These are phyloP conservation scores for Byssothecium circinans DNA, from an alignment of 2,329 filamentous ascomycete species.

Conservation along the genomic window DNA sequence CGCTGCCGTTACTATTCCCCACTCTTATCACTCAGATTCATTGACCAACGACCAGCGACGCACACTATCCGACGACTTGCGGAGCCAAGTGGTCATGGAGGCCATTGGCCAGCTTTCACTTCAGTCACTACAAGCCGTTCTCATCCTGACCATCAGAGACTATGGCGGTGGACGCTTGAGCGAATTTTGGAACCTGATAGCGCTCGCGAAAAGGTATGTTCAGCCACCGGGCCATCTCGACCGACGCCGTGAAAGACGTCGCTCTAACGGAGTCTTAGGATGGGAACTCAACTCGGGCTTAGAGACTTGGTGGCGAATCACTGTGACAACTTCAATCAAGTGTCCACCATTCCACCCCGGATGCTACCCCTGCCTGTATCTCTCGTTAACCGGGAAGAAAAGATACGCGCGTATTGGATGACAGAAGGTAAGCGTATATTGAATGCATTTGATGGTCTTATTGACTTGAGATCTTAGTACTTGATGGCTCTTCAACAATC, in stretches of 20 bases:
- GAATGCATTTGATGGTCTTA: neutral
- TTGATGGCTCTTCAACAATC: slow-evolving; percentile 39
- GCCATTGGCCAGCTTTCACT: slow-evolving; percentile 31
- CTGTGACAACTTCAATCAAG: slow-evolving; percentile 31
- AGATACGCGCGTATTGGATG: slow-evolving; percentile 44
- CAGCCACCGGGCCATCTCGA: neutral
- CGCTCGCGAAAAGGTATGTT: slow-evolving; percentile 33
- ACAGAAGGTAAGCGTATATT: slow-evolving; percentile 22
- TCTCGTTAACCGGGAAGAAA: slow-evolving; percentile 39
- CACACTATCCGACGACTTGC: slow-evolving; percentile 23
- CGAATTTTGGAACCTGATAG: slow-evolving; percentile 40
- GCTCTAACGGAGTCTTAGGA: slow-evolving; percentile 17
- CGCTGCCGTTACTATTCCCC: slow-evolving; percentile 29
- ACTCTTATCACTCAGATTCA: slow-evolving; percentile 21
- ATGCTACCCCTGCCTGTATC: slow-evolving; percentile 30
- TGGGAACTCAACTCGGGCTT: slow-evolving; percentile 32
- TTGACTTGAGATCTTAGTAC: slow-evolving; percentile 15
- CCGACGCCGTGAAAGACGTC: neutral
- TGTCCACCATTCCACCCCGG: slow-evolving; percentile 29
- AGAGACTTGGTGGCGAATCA: slow-evolving; percentile 34
- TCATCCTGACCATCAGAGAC: slow-evolving; percentile 34
- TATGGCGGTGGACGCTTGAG: slow-evolving; percentile 34
- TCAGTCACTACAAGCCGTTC: slow-evolving; percentile 35
- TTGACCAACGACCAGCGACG: slow-evolving; percentile 24
- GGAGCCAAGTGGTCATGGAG: slow-evolving; percentile 29